Conservation (phyloP, 371 early-diverging fungal genomes). For the Circinella umbellata region DNA sequence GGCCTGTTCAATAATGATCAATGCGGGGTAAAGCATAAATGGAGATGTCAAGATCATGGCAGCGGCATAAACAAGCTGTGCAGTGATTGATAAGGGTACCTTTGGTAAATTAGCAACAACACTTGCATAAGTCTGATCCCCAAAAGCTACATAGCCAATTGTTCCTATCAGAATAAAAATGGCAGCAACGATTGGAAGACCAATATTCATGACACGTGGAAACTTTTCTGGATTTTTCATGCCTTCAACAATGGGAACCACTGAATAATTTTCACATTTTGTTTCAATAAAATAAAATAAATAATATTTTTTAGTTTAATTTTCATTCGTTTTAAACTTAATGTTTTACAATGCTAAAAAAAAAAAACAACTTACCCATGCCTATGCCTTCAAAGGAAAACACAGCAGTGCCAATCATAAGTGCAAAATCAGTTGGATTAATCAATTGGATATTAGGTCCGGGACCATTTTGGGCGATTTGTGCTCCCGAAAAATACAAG, state of each 20-base stretch:
- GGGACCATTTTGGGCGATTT: conserved; percentile 60
- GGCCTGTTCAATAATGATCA: conserved; percentile 67
- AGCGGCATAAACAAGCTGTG: conserved; percentile 75
- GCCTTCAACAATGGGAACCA: conserved; percentile 63
- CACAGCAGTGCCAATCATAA: conserved; percentile 86
- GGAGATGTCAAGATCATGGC: conserved; percentile 84
- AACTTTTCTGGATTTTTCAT: conserved; percentile 71
- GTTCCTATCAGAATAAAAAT: conserved; percentile 74
- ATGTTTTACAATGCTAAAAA: not conserved
- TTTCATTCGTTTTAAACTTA: not conserved
- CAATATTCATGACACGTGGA: conserved; percentile 59
- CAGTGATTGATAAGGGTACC: conserved; percentile 50
- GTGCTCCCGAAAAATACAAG: conserved; percentile 62
- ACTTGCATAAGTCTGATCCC: conserved; percentile 69
- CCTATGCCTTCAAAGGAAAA: conserved; percentile 87
- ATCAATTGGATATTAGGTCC: conserved; percentile 53
- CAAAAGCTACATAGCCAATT: conserved; percentile 76
- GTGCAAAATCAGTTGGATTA: conserved; percentile 59
- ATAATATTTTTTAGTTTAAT: no score
- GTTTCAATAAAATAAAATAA: not conserved
- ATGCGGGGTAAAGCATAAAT: conserved; percentile 76
- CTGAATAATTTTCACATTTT: conserved; percentile 16
- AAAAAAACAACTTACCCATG: conserved; percentile 24
- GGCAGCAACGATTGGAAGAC: conserved; percentile 62
- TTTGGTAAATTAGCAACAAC: conserved; percentile 71